Base-by-base conservation (phyloP, 1,284 basidiomycete genomes). In the Chiua sp. region DNA sequence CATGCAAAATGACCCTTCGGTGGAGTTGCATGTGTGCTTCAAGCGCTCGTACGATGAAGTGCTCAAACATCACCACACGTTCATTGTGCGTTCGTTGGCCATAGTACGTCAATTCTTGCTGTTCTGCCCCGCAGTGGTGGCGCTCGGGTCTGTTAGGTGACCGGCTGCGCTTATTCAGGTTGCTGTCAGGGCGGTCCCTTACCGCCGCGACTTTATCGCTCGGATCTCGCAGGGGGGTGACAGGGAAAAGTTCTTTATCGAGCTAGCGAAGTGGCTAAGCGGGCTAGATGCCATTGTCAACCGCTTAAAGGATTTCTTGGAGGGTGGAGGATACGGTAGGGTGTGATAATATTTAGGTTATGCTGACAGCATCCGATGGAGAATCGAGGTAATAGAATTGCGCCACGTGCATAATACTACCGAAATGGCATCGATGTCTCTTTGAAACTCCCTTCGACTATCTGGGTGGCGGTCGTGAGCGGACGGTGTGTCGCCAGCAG, bases 141-240 rank as follows among this genome's bases (percentile, higher is more conserved):
- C 16, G 51, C 47, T 42, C 30, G 4, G 55, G 47, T 33, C 28
- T 26, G 22, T 28, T 12, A 32, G 53, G 26, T 64, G 47, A 64
- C 49, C 56, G 48, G 42, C 37, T 10, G 30, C 32, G 30, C 4
- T 51, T 51, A 26, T 53, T 52, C 56, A 97, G 93, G 85, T 98
- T 59, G 97, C 96, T 11, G 95, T 99, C 78, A 92, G 92, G 68
- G 93, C 96, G 0, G 96, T 93, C 63, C 97, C 97, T 3, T 87
- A 90, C 71, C 90, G 97, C 51, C 80, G 82, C 37, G 92, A 93
- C 63, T 98, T 99, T 74, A 95, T 94, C 77, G 78, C 80, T 51
- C 90, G 93, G 65, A 85, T 99, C 53, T 84, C 87, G 26, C 93
- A 98, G 78, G 90, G 96, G 37, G 94, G 89, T 23, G 82, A 88